A percentile compares a stretch with the other conserved stretches of the same genome.
These are phyloP conservation scores for Monilinia fructicola DNA, from an alignment of 2,329 filamentous ascomycete species.

Conservation along the genomic window DNA sequence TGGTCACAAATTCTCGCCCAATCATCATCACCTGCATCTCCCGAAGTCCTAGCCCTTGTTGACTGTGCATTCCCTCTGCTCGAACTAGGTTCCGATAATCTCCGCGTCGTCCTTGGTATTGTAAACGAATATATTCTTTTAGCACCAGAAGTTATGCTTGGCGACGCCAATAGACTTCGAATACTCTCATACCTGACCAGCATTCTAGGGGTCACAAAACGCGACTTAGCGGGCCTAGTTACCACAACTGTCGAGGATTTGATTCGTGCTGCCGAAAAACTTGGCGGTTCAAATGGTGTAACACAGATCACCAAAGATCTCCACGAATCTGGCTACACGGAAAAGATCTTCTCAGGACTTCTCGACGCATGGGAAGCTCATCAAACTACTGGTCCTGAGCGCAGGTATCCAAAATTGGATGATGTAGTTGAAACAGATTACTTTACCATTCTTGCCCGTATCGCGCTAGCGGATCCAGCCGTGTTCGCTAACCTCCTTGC, in stretches of 20 bases:
- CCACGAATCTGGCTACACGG: slow-evolving; percentile 61
- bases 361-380: slow-evolving; percentile 70
- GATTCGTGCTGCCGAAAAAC: slow-evolving; percentile 60
- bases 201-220: slow-evolving; percentile 53
- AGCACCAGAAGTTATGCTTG: slow-evolving; percentile 65
- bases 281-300: slow-evolving; percentile 62
- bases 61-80: slow-evolving; percentile 65
- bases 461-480: slow-evolving; percentile 71
- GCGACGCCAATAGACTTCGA: slow-evolving; percentile 53
- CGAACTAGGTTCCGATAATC: slow-evolving; percentile 63
- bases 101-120: slow-evolving; percentile 61
- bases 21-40: slow-evolving; percentile 59
- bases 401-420: slow-evolving; percentile 66
- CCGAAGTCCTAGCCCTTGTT: slow-evolving; percentile 62
- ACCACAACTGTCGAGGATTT: slow-evolving; percentile 63
- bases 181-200: slow-evolving; percentile 51
- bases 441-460: slow-evolving; percentile 75
- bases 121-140: slow-evolving; percentile 70
- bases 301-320: slow-evolving; percentile 65
- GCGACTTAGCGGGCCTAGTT: slow-evolving; percentile 58
- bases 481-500: slow-evolving; percentile 62
- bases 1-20: slow-evolving; percentile 76
- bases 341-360: slow-evolving; percentile 63
- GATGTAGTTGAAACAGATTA: slow-evolving; percentile 81
- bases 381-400: slow-evolving; percentile 79